Evolutionary conservation across 768 basidiomycete species (phyloP).

Genomic region (Hydnomerulius pinastri): DNA sequence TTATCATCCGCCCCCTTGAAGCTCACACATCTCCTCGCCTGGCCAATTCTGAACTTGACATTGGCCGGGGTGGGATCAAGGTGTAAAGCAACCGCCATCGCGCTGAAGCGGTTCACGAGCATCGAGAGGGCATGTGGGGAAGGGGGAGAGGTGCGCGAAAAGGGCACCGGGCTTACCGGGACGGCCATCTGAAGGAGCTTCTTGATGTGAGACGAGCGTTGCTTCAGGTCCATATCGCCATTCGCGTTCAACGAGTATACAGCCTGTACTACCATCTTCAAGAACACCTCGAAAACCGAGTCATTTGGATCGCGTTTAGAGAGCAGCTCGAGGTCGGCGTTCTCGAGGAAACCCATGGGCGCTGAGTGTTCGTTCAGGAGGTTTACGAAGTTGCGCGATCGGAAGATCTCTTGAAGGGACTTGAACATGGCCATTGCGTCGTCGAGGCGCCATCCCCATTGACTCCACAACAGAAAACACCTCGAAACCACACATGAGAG

Average conservation of each 20-base stretch:
- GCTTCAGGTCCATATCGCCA: slow-evolving; percentile 33
- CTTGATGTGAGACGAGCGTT: slow-evolving; percentile 48
- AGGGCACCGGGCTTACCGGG: slow-evolving; percentile 70
- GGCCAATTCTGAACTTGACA: slow-evolving; percentile 55
- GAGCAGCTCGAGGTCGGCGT: slow-evolving; percentile 55
- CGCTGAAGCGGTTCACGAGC: slow-evolving; percentile 81
- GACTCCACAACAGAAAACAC: slow-evolving; percentile 68
- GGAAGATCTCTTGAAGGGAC: slow-evolving; percentile 71
- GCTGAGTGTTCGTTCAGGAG: slow-evolving; percentile 60
- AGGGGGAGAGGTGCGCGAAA: slow-evolving; percentile 55
- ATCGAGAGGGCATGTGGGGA: slow-evolving; percentile 61
- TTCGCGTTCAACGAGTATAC: slow-evolving; percentile 33
- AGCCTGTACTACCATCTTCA: slow-evolving; percentile 79
- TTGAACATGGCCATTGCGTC: slow-evolving; percentile 60
- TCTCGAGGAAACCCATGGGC: slow-evolving; percentile 71
- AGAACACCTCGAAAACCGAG: slow-evolving; percentile 74
- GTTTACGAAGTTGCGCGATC: slow-evolving; percentile 73
- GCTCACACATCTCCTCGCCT: slow-evolving; percentile 64
- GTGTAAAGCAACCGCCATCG: slow-evolving; percentile 68
- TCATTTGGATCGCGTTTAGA: slow-evolving; percentile 54
- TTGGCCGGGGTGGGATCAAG: slow-evolving; percentile 57
- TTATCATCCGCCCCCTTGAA: slow-evolving; percentile 66
- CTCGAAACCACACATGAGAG: slow-evolving; percentile 67
- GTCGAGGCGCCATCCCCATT: slow-evolving; percentile 77
- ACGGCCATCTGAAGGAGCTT: slow-evolving; percentile 73